A percentile compares a stretch with the other conserved stretches of the same genome.
phyloP scores from a whole-genome alignment of 345 rosid species.

The Acer campestre region DNA sequence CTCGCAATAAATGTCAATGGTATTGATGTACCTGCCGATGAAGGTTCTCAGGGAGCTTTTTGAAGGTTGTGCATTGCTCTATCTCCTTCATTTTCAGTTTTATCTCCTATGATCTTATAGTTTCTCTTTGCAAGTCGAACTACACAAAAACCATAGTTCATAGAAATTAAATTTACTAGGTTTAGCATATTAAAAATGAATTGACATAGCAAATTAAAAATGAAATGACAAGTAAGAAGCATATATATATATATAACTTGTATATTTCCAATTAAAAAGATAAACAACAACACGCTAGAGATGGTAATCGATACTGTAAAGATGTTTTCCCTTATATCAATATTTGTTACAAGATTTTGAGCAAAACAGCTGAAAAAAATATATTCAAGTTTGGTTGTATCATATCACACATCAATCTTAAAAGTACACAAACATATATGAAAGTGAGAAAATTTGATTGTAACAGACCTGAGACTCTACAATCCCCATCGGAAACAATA shows the following conservation, averaged over 20 bases:
- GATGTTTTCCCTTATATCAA: no score
- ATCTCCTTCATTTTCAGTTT: slow-evolving; percentile 21
- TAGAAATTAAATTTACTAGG: neutral
- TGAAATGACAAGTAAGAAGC: no score
- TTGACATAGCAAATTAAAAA: no score
- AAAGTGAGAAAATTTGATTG: neutral
- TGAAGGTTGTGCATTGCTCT: slow-evolving; percentile 36
- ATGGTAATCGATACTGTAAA: slow-evolving; percentile 29
- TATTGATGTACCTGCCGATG: slow-evolving; percentile 35
- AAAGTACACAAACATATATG: no score
- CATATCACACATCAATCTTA: no score
- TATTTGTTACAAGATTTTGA: no score
- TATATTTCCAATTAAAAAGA: slow-evolving; percentile 56
- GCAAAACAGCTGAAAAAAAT: no score
- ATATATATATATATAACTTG: slow-evolving; percentile 20
- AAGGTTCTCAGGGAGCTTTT: slow-evolving; percentile 32
- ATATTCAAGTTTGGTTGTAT: no score
- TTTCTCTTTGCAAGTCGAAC: neutral
- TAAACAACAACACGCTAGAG: slow-evolving; percentile 44
- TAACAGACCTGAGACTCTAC: neutral
- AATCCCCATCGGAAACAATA: no score
- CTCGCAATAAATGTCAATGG: slow-evolving; percentile 37
- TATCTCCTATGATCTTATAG: neutral
- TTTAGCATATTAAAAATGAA: no score
- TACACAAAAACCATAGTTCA: neutral